These are phyloP conservation scores for Aristolochia fimbriata DNA, from an alignment of 164 flowering plant species.

Conservation along the genomic window DNA sequence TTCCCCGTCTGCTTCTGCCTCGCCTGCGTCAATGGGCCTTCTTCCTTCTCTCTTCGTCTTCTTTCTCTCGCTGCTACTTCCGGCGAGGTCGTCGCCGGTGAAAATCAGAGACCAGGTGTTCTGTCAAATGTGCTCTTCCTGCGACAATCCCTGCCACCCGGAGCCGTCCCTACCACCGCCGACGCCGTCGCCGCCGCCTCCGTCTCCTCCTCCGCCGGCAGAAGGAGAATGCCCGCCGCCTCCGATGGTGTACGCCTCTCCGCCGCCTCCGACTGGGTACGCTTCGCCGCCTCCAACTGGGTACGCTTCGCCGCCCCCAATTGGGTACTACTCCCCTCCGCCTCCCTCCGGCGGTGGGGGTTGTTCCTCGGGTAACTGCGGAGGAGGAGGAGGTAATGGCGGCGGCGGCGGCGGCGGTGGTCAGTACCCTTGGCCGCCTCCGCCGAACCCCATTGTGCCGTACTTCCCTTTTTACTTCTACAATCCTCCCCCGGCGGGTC, in stretches of 20 bases:
- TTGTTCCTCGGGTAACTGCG: no score
- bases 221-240: slow-evolving; percentile 10
- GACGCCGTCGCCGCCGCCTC: slow-evolving; percentile 21
- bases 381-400: not conserved
- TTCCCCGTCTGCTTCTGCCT: not conserved
- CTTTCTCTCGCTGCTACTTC: slow-evolving; percentile 2
- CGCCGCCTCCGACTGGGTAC: slow-evolving; percentile 30
- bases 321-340: not conserved
- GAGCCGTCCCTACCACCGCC: slow-evolving; percentile 28
- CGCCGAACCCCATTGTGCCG: slow-evolving; percentile 80
- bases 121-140: slow-evolving; percentile 71
- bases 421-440: slow-evolving; percentile 38
- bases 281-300: slow-evolving; percentile 4
- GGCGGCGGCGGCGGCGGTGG: slow-evolving; percentile 6
- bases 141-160: slow-evolving; percentile 55
- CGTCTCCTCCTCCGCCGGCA: slow-evolving; percentile 11
- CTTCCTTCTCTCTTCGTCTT: slow-evolving; percentile 3
- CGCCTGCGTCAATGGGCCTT: not conserved
- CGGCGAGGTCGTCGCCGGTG: slow-evolving; percentile 14
- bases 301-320: slow-evolving; percentile 5
- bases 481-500: slow-evolving; percentile 42
- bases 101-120: slow-evolving; percentile 12
- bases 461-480: slow-evolving; percentile 70
- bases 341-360: slow-evolving; percentile 2
- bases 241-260: slow-evolving; percentile 27